Evolutionary conservation across 169 alveolate genomes (phyloP).

Genomic region (Eimeria brunetti): DNA sequence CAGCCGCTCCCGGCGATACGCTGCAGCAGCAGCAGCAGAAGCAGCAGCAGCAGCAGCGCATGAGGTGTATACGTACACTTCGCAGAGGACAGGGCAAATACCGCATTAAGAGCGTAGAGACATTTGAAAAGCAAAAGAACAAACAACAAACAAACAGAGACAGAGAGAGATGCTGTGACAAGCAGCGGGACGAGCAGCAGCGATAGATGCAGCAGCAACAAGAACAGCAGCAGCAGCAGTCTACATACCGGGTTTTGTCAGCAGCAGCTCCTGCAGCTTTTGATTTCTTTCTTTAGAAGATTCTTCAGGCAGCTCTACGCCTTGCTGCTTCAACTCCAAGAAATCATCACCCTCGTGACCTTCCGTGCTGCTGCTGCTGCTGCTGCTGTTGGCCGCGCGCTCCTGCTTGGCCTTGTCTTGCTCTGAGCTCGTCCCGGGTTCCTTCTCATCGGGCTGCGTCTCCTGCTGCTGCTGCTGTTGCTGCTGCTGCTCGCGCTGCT

Average conservation of each 20-base stretch:
- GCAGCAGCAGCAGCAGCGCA: background rate
- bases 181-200: background rate
- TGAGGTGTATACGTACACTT: background rate
- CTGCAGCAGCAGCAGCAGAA: constrained; percentile 32
- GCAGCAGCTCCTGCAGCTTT: constrained; percentile 53
- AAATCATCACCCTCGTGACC: constrained; percentile 16
- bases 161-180: background rate
- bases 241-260: constrained; percentile 55
- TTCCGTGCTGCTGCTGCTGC: constrained; percentile 32
- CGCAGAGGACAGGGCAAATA: background rate
- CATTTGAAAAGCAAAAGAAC: background rate
- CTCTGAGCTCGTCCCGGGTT: background rate
- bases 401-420: background rate
- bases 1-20: constrained; percentile 60
- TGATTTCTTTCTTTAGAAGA: background rate
- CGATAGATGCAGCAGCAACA: no score
- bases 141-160: background rate
- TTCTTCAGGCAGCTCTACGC: background rate
- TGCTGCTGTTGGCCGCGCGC: background rate
- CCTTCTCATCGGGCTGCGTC: background rate
- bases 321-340: constrained; percentile 19
- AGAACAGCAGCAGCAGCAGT: background rate
- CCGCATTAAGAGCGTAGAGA: background rate
- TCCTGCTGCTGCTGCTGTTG: constrained; percentile 32
- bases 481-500: constrained; percentile 24